Percentiles rank a stretch among this genome's conserved stretches.
phyloP scores from a whole-genome alignment of 2,329 filamentous ascomycete species.

The Ambrosiella cleistominuta region DNA sequence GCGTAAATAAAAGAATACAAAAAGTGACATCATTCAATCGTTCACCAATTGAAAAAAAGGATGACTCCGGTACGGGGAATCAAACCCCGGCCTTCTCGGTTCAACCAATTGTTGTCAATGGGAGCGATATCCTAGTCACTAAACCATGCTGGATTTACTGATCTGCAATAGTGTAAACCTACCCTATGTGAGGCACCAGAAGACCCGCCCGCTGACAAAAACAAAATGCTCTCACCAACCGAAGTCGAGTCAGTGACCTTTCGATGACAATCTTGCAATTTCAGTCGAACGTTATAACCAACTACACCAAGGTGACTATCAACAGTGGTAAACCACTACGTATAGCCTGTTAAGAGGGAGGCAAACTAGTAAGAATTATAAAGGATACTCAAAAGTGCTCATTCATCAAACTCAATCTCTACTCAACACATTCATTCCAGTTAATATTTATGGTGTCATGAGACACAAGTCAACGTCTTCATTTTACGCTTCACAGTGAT shows the following conservation, averaged over 20 bases:
- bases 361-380: too few relatives aligned
- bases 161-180: too few relatives aligned
- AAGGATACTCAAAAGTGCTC: too few relatives aligned
- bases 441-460: too few relatives aligned
- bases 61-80: slow-evolving; percentile 15
- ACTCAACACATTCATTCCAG: too few relatives aligned
- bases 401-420: too few relatives aligned
- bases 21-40: neutral
- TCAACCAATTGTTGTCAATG: neutral
- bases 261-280: slow-evolving; percentile 11
- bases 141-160: too few relatives aligned
- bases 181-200: too few relatives aligned
- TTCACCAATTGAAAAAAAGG: neutral
- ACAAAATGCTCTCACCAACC: slow-evolving; percentile 10
- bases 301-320: slow-evolving; percentile 12
- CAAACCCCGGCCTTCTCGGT: slow-evolving; percentile 15
- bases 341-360: slow-evolving; percentile 1
- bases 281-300: slow-evolving; percentile 13
- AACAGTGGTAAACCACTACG: slow-evolving; percentile 9
- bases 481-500: too few relatives aligned
- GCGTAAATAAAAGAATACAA: too few relatives aligned
- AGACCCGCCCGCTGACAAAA: neutral
- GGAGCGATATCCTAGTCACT: neutral
- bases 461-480: too few relatives aligned
- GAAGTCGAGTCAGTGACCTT: slow-evolving; percentile 11